These are phyloP conservation scores for Yamadazyma aaseri DNA, from an alignment of 1,139 yeast genomes.

Conservation along the genomic window DNA sequence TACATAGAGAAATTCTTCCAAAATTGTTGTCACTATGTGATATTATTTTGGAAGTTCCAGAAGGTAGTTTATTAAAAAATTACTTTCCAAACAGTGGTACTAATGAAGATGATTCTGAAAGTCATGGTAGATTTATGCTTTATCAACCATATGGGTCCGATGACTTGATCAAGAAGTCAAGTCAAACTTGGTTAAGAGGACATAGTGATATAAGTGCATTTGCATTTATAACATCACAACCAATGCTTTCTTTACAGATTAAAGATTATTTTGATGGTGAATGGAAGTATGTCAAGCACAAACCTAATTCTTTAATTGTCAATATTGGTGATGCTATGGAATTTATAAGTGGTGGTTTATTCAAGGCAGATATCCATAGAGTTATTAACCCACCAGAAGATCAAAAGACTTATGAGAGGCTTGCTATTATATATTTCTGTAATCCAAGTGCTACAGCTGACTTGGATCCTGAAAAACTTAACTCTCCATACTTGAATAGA, in stretches of 20 bases:
- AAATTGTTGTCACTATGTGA: constrained; percentile 38
- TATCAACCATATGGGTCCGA: constrained; percentile 34
- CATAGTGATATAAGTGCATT: constrained; percentile 51
- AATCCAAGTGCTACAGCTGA: constrained; percentile 30
- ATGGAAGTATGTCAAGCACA: constrained; percentile 51
- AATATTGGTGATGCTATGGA: constrained; percentile 51
- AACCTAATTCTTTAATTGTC: constrained; percentile 45
- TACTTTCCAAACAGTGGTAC: constrained; percentile 34
- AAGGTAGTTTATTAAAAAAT: constrained; percentile 34
- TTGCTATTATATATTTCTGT: constrained; percentile 45
- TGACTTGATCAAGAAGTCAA: constrained; percentile 18
- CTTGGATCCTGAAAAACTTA: constrained; percentile 36
- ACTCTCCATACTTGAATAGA: constrained; percentile 28
- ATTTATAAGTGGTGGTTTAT: constrained; percentile 48
- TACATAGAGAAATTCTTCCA: constrained; percentile 34
- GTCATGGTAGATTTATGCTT: constrained; percentile 43
- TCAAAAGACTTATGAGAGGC: constrained; percentile 35
- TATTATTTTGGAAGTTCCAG: constrained; percentile 39
- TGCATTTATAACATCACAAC: constrained; percentile 49
- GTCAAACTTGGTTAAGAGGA: constrained; percentile 48
- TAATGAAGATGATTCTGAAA: constrained; percentile 24
- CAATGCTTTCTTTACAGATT: constrained; percentile 49
- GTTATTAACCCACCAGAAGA: constrained; percentile 47
- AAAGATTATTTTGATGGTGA: constrained; percentile 43
- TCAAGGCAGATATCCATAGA: constrained; percentile 47